These are phyloP conservation scores for Pseudogymnoascus destructans DNA, from an alignment of 2,329 filamentous ascomycete genomes.

Conservation along the genomic window DNA sequence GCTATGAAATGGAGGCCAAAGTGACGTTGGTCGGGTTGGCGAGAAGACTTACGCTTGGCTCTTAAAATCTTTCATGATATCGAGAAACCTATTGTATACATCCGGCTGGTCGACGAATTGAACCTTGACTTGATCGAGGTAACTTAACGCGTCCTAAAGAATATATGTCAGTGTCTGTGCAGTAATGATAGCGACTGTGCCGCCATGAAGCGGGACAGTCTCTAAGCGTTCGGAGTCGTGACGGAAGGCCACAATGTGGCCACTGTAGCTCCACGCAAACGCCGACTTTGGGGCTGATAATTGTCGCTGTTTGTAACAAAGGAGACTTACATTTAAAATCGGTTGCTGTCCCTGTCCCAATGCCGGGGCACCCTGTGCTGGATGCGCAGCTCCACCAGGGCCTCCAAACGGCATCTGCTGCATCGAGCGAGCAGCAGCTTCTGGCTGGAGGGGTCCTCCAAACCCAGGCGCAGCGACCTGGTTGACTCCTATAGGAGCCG, in stretches of 20 bases:
- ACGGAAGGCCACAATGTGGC: not conserved
- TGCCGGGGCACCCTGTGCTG: conserved; percentile 30
- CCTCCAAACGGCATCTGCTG: conserved; percentile 49
- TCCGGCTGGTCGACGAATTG: conserved; percentile 95
- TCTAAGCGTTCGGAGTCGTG: not conserved
- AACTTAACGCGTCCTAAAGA: conserved; percentile 67
- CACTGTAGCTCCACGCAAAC: not conserved
- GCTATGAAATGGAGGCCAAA: conserved; percentile 14
- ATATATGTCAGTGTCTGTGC: conserved; percentile 1
- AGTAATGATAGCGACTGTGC: not conserved
- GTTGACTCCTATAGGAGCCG: conserved; percentile 42
- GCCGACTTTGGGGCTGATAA: not conserved
- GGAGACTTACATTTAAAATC: conserved; percentile 54
- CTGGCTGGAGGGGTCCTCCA: conserved; percentile 42
- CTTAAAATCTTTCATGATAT: conserved; percentile 99
- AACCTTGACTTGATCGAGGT: conserved; percentile 96
- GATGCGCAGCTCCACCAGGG: conserved; percentile 27
- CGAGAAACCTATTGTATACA: conserved; percentile 91
- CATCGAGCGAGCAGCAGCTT: conserved; percentile 38
- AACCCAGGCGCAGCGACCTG: conserved; percentile 53
- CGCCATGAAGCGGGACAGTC: not conserved
- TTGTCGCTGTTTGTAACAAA: not conserved
- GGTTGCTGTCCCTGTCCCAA: conserved; percentile 71
- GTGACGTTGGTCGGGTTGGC: not conserved
- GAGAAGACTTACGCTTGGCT: conserved; percentile 64